Evolutionary conservation across 2,329 filamentous ascomycete species (phyloP).

Genomic region (Lithohypha guttulata): DNA sequence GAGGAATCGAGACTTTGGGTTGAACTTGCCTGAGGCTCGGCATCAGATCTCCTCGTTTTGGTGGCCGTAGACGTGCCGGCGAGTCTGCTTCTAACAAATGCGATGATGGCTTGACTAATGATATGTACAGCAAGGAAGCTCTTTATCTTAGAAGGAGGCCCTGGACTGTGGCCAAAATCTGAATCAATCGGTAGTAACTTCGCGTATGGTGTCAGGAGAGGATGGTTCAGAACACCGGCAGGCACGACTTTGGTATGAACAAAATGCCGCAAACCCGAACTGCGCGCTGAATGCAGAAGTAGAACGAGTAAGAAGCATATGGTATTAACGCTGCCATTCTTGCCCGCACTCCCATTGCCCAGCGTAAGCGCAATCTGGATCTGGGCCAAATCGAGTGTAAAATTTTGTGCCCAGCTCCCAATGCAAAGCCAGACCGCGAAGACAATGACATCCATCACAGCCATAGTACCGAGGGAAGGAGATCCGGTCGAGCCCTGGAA

Average conservation of each 20-base stretch:
- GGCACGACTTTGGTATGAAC: constrained; percentile 36
- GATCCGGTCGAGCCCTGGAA: constrained; percentile 80
- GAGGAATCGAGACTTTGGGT: constrained; percentile 31
- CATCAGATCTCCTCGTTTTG: constrained; percentile 35
- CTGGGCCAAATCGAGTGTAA: constrained; percentile 81
- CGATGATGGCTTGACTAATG: constrained; percentile 37
- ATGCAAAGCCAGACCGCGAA: constrained; percentile 78
- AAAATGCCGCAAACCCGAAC: constrained; percentile 40
- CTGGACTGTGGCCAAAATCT: constrained; percentile 29
- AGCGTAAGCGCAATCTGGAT: constrained; percentile 86
- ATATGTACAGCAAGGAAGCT: constrained; percentile 41
- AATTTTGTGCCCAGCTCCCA: constrained; percentile 76
- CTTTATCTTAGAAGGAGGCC: constrained; percentile 34
- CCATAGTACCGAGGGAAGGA: constrained; percentile 72
- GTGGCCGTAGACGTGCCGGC: constrained; percentile 34
- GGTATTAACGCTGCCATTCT: constrained; percentile 36
- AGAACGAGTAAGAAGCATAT: constrained; percentile 37
- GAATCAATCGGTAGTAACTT: constrained; percentile 32
- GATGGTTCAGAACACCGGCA: constrained; percentile 33
- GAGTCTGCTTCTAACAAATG: constrained; percentile 38
- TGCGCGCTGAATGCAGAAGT: constrained; percentile 36
- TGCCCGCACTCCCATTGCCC: constrained; percentile 58
- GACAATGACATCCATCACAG: constrained; percentile 73
- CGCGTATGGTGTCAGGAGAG: constrained; percentile 33
- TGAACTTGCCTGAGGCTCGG: constrained; percentile 36